Evolutionary conservation across 495 filamentous ascomycete species (phyloP).

Genomic region (Neurospora sp.): DNA sequence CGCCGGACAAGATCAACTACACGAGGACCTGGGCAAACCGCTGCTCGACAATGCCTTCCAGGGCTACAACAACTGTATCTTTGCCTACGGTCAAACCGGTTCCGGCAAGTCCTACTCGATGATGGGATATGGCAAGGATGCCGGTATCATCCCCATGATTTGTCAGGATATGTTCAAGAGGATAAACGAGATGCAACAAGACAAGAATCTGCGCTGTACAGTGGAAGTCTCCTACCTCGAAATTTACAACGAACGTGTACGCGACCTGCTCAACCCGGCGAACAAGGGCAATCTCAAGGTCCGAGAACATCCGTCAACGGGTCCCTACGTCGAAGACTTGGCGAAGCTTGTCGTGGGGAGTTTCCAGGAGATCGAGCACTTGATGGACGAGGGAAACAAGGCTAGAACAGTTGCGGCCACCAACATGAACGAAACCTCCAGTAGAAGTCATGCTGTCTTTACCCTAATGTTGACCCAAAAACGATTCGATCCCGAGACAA

Average conservation of each 20-base stretch:
- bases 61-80: conserved; percentile 99
- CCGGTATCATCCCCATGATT: conserved; percentile 95
- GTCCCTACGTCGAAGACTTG: conserved; percentile 95
- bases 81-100: conserved; percentile 97
- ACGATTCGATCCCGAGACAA: conserved; percentile 82
- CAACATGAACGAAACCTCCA: conserved; percentile 99
- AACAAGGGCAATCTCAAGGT: conserved; percentile 97
- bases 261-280: conserved; percentile 90
- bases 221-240: conserved; percentile 98
- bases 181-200: conserved; percentile 62
- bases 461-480: conserved; percentile 94
- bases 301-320: conserved; percentile 92
- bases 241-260: conserved; percentile 98
- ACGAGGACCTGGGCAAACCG: conserved; percentile 77
- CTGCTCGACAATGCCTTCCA: conserved; percentile 97
- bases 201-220: conserved; percentile 73
- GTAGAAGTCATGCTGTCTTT: conserved; percentile 96
- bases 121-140: conserved; percentile 98
- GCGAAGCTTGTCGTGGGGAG: conserved; percentile 96
- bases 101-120: conserved; percentile 99
- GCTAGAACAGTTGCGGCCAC: conserved; percentile 96
- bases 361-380: conserved; percentile 87
- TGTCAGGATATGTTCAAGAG: conserved; percentile 95
- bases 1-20: conserved; percentile 83
- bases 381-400: conserved; percentile 99